Evolutionary conservation across 352 stramenopile species (phyloP).

Genomic region (Sclerospora graminicola): DNA sequence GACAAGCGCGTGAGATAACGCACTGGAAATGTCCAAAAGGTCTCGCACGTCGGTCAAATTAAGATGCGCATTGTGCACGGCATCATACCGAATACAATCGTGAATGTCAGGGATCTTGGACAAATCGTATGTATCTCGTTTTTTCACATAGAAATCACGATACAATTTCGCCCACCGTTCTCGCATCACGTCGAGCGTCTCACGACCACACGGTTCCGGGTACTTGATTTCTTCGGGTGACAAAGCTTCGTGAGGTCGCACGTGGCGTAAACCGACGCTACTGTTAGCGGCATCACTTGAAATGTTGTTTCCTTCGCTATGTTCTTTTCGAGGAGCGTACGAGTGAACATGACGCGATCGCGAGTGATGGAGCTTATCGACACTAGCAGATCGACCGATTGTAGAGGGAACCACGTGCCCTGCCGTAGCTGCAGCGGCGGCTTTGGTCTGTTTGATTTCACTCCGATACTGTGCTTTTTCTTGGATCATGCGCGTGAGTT

Average conservation of each 20-base stretch:
- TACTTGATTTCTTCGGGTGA: slow-evolving; percentile 55
- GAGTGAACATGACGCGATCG: slow-evolving; percentile 49
- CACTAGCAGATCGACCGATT: slow-evolving; percentile 57
- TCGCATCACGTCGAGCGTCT: slow-evolving; percentile 82
- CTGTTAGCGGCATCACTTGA: slow-evolving; percentile 27
- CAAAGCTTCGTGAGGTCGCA: slow-evolving; percentile 18
- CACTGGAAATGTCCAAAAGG: slow-evolving; percentile 90
- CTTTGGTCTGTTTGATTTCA: slow-evolving; percentile 42
- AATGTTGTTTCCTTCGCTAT: slow-evolving; percentile 24
- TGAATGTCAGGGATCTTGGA: slow-evolving; percentile 98
- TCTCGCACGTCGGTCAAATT: slow-evolving; percentile 89
- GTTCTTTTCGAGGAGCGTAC: slow-evolving; percentile 32
- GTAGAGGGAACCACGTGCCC: slow-evolving; percentile 16
- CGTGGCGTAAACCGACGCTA: slow-evolving; percentile 18
- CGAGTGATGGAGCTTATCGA: slow-evolving; percentile 38
- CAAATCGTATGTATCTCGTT: slow-evolving; percentile 90
- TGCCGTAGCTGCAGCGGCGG: no score
- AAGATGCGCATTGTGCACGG: slow-evolving; percentile 96
- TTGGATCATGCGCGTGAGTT: slow-evolving; percentile 69
- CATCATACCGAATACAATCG: slow-evolving; percentile 97
- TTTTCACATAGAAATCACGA: slow-evolving; percentile 93
- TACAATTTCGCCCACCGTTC: slow-evolving; percentile 91
- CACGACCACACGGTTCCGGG: slow-evolving; percentile 69
- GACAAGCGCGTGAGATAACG: slow-evolving; percentile 84
- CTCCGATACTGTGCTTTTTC: slow-evolving; percentile 61